Evolutionary conservation across 2,329 filamentous ascomycete genomes (phyloP).

Genomic region (Trichophyton rubrum): DNA sequence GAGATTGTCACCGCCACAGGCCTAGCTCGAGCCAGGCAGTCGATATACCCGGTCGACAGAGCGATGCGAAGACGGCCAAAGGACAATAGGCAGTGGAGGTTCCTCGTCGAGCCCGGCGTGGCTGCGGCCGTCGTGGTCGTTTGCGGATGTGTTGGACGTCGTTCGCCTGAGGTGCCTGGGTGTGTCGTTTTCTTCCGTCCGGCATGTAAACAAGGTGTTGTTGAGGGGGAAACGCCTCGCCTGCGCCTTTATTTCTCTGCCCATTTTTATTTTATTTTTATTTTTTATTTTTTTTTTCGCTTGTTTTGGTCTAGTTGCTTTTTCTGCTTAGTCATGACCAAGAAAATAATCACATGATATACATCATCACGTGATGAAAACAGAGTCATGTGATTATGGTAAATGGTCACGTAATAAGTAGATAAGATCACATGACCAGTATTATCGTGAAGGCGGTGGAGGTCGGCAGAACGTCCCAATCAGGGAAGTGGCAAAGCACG

Average conservation of each 20-base stretch:
- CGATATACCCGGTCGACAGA: not conserved
- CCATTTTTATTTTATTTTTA: constrained; percentile 7
- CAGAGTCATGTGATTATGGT: not conserved
- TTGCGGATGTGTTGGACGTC: not conserved
- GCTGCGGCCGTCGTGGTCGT: not conserved
- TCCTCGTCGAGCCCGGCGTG: not conserved
- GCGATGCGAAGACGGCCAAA: not conserved
- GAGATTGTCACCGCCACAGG: not conserved
- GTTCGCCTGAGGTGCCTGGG: not conserved
- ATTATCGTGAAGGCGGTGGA: not conserved
- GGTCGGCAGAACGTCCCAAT: not conserved
- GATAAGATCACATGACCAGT: not conserved
- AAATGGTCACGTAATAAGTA: not conserved
- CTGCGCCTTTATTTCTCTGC: constrained; percentile 5
- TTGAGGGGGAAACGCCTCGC: constrained; percentile 16
- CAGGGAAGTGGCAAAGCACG: not conserved
- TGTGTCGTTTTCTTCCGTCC: constrained; percentile 1
- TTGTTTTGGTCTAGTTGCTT: not conserved
- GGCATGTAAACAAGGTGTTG: constrained; percentile 14
- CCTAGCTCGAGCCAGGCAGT: not conserved
- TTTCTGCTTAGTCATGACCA: not conserved
- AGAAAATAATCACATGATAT: too few relatives aligned
- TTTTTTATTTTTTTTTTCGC: constrained; percentile 5
- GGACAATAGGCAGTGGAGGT: not conserved
- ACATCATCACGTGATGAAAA: not conserved